Percentiles rank a stretch among this genome's conserved stretches.
phyloP scores from a whole-genome alignment of 2,329 filamentous ascomycete genomes.

The Chaetomiaceae sp. region DNA sequence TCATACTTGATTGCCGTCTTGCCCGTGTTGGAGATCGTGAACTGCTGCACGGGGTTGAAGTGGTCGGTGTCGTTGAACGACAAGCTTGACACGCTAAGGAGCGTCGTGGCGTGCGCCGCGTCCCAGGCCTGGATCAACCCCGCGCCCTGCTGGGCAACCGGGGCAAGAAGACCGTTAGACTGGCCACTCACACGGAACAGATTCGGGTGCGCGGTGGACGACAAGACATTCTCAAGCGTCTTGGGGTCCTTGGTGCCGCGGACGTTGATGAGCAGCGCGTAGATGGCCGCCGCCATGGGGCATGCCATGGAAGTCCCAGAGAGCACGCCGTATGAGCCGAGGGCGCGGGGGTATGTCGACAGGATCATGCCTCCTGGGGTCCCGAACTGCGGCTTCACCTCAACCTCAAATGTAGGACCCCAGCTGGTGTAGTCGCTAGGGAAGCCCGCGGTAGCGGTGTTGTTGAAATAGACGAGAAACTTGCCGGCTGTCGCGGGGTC shows the following conservation, averaged over 20 bases:
- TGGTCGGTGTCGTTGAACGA: conserved; percentile 61
- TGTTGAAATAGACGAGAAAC: conserved; percentile 33
- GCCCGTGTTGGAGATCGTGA: conserved; percentile 53
- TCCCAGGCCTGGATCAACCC: conserved; percentile 58
- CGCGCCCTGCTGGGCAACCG: conserved; percentile 56
- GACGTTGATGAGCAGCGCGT: conserved; percentile 49
- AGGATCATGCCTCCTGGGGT: conserved; percentile 47
- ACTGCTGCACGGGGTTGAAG: conserved; percentile 44
- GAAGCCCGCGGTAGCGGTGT: conserved; percentile 46
- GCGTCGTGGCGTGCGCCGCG: conserved; percentile 49
- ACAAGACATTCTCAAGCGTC: conserved; percentile 45
- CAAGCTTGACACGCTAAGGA: conserved; percentile 52
- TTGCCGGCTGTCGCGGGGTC: conserved; percentile 35
- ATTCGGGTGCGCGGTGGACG: conserved; percentile 45
- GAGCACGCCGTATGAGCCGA: conserved; percentile 43
- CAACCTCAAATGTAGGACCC: conserved; percentile 57
- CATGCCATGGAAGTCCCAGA: conserved; percentile 52
- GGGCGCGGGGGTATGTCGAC: conserved; percentile 43
- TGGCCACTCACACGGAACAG: conserved; percentile 42
- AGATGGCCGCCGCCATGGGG: conserved; percentile 47
- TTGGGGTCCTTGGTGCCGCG: conserved; percentile 48
- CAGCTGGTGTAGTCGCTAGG: conserved; percentile 51
- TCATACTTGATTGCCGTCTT: conserved; percentile 45
- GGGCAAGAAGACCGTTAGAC: conserved; percentile 41
- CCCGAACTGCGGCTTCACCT: conserved; percentile 45